Conservation (phyloP, 371 early-diverging fungal genomes). For the Zopfochytrium polystomum region DNA sequence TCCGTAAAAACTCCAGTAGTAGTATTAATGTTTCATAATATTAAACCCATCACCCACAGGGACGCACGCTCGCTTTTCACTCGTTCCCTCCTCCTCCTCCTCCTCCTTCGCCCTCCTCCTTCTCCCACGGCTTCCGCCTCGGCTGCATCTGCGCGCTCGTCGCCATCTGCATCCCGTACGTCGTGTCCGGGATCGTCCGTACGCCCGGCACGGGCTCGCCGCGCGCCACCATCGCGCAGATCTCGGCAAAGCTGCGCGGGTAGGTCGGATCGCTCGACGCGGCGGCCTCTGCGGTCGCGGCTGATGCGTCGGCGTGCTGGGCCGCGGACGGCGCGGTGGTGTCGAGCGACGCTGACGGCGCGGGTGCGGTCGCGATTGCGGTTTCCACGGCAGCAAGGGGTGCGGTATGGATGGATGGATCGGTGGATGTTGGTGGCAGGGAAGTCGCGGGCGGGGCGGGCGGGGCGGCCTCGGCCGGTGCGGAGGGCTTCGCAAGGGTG, state of each 20-base stretch:
- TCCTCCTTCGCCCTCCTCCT: not conserved
- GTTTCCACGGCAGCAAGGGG: not conserved
- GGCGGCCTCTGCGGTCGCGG: not conserved
- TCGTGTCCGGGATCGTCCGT: conserved; percentile 36
- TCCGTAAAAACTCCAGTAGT: too few species aligned
- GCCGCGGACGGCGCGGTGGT: not conserved
- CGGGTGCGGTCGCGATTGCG: not conserved
- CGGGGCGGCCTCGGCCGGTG: too few species aligned
- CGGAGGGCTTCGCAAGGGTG: too few species aligned
- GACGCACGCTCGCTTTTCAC: not conserved
- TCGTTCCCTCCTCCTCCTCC: not conserved
- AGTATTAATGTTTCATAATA: too few species aligned
- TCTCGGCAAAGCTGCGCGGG: conserved; percentile 36
- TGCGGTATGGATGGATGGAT: not conserved
- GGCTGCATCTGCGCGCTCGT: not conserved
- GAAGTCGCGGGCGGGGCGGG: not conserved
- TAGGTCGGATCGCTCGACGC: conserved; percentile 18
- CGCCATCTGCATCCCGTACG: conserved; percentile 18
- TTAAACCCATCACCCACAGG: too few species aligned
- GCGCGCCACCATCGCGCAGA: conserved; percentile 38
- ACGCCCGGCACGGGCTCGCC: conserved; percentile 48
- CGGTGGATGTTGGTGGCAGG: not conserved
- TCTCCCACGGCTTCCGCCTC: conserved; percentile 34
- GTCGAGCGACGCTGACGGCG: not conserved
- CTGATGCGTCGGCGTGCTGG: not conserved